Conservation (phyloP, 306 rosid genomes). For the Castanea sativa region DNA sequence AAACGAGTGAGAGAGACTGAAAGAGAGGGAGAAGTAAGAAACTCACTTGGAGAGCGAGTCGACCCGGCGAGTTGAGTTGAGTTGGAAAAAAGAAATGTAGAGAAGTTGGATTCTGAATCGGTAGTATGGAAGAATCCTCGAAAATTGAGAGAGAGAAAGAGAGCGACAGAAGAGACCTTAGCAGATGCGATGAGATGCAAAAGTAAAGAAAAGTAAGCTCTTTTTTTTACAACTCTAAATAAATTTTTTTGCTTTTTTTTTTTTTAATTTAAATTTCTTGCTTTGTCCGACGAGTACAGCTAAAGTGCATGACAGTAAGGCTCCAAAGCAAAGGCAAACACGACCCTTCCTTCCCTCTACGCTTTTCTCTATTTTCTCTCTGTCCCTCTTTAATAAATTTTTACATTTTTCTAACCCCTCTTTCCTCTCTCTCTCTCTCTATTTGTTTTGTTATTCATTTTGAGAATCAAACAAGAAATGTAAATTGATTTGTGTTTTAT, state of each 20-base stretch:
- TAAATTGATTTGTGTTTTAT: no score
- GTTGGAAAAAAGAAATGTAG: not conserved
- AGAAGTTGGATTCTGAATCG: conserved; percentile 56
- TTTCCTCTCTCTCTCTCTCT: no score
- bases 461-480: no score
- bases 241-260: no score
- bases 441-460: no score
- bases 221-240: not conserved
- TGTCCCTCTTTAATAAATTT: not conserved
- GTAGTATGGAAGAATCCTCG: conserved; percentile 20
- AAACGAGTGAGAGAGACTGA: not conserved
- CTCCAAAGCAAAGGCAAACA: not conserved
- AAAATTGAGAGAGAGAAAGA: not conserved
- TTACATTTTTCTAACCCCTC: no score
- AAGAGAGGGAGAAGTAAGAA: not conserved
- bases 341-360: not conserved
- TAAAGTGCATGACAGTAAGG: conserved; percentile 51
- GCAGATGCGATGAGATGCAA: not conserved
- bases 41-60: conserved; percentile 42
- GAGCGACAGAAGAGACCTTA: not conserved
- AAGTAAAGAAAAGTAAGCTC: not conserved
- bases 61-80: conserved; percentile 33
- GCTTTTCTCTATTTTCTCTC: not conserved
- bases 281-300: conserved; percentile 32
- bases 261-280: not conserved